Evolutionary conservation across 2,329 filamentous ascomycete species (phyloP).

Genomic region (Fusarium albosuccineum): DNA sequence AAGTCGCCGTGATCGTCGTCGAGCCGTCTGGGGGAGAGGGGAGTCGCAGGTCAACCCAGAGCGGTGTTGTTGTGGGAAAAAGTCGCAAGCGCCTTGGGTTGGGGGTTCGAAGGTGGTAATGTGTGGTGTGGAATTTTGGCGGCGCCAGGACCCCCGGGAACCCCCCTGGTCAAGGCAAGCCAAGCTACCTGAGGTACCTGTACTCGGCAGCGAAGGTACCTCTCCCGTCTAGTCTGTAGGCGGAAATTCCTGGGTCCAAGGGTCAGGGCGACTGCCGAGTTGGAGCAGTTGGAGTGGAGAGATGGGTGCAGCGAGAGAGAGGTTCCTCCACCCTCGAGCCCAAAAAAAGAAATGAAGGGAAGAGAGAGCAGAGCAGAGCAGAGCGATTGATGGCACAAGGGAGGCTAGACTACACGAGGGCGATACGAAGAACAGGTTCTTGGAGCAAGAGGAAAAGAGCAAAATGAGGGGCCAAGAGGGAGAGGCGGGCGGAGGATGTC

Average conservation of each 20-base stretch:
- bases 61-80: conserved; percentile 48
- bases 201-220: conserved; percentile 7
- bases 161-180: conserved; percentile 37
- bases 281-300: conserved; percentile 38
- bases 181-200: conserved; percentile 32
- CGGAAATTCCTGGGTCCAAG: conserved; percentile 42
- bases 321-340: conserved; percentile 10
- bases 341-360: conserved; percentile 14
- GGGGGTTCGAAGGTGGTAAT: conserved; percentile 46
- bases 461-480: neutral
- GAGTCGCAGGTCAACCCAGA: conserved; percentile 40
- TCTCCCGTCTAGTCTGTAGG: conserved; percentile 30
- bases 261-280: conserved; percentile 47
- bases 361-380: conserved; percentile 18
- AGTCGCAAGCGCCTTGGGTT: conserved; percentile 46
- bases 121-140: conserved; percentile 44
- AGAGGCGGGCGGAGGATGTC: neutral
- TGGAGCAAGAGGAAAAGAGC: neutral
- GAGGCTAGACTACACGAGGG: neutral
- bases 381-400: conserved; percentile 3
- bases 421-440: neutral
- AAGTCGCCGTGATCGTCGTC: conserved; percentile 31
- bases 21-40: conserved; percentile 21
- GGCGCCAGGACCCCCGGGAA: conserved; percentile 39
- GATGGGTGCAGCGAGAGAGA: conserved; percentile 7